These are phyloP conservation scores for Ophiocordyceps camponoti-saundersi DNA, from an alignment of 2,329 filamentous ascomycete species.

Conservation along the genomic window DNA sequence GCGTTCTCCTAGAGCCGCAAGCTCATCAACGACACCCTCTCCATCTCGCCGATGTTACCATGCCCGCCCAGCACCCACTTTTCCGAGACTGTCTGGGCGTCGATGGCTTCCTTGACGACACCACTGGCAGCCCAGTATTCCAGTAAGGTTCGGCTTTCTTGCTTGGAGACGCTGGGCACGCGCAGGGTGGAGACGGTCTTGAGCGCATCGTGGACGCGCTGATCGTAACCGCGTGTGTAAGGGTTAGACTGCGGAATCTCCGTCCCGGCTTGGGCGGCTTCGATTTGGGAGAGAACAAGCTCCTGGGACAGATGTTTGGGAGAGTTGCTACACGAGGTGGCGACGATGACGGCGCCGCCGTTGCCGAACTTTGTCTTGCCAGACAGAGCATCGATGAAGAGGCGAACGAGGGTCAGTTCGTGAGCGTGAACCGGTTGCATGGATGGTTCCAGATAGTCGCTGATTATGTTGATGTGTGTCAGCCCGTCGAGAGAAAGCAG, in stretches of 20 bases:
- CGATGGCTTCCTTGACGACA: constrained; percentile 52
- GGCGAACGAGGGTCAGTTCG: constrained; percentile 58
- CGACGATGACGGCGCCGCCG: constrained; percentile 63
- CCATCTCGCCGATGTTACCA: constrained; percentile 74
- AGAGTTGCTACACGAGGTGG: constrained; percentile 56
- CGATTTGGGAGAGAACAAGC: constrained; percentile 43
- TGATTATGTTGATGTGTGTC: constrained; percentile 62
- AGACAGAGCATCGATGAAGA: constrained; percentile 58
- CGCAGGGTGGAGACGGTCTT: constrained; percentile 33
- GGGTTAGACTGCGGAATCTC: constrained; percentile 28
- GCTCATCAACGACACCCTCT: constrained; percentile 41
- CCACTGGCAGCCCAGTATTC: constrained; percentile 90
- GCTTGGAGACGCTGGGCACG: constrained; percentile 51
- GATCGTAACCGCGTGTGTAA: constrained; percentile 38
- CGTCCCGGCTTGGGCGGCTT: constrained; percentile 22
- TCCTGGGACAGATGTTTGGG: constrained; percentile 49
- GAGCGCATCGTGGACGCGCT: constrained; percentile 35
- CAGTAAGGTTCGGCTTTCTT: constrained; percentile 64
- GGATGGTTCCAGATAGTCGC: constrained; percentile 55
- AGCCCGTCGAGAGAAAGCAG: constrained; percentile 67
- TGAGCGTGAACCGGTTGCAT: constrained; percentile 70
- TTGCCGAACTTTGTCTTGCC: constrained; percentile 42
- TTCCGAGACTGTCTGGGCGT: constrained; percentile 55
- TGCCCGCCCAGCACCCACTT: constrained; percentile 72
- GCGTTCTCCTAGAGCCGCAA: constrained; percentile 9